Evolutionary conservation across 345 rosid species (phyloP), one percentile per base, ranked within the genome.

Genomic region (Balakata baccata): DNA sequence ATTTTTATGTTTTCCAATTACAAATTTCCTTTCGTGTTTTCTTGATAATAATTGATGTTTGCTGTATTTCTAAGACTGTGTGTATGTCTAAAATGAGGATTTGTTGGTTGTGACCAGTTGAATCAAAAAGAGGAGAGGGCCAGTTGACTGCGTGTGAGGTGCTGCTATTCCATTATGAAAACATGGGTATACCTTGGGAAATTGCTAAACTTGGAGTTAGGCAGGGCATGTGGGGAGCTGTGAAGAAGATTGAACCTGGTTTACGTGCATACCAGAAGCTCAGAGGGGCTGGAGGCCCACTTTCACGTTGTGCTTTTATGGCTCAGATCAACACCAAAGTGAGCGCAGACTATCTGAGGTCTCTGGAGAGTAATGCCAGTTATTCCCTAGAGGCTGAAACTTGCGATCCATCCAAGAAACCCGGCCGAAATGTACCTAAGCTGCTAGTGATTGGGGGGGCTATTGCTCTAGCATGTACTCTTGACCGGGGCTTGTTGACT

Each of bases 211-310:
- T 95, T 18, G 98, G 99, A 54, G 86, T 95, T 68, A 82, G 94
- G 68, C 97, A 90, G 69, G 98, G 99, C n/a, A 95, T 90, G 99
- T 95, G 99, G 99, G 97, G 97, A 81, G 92, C 98, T 13, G 99
- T 95, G 70, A 90, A 92, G 89, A 95, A 95, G 72, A 82, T 95
- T 3, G 99, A 95, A 50, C 97, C 96, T 56, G 98, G 92, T 37
- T 68, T 95, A 34, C 94, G 94, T 7, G 79, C 81, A 34, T 95
- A 90, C 80, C 92, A 89, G 75, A 88, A 75, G 78, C 86, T 81
- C 52, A 86, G 85, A 80, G 87, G 89, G 60, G 79, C 92, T 23
- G 91, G 87, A 53, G 81, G 79, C 37, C 79, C 85, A 52, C 84
- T 87, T 50, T 87, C 98, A 6, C 89, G 78, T 13, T 86, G 84